Percentiles rank a stretch among this genome's conserved stretches.
These are phyloP conservation scores for Meripilus lineatus DNA, from an alignment of 1,284 basidiomycete species.

Conservation along the genomic window DNA sequence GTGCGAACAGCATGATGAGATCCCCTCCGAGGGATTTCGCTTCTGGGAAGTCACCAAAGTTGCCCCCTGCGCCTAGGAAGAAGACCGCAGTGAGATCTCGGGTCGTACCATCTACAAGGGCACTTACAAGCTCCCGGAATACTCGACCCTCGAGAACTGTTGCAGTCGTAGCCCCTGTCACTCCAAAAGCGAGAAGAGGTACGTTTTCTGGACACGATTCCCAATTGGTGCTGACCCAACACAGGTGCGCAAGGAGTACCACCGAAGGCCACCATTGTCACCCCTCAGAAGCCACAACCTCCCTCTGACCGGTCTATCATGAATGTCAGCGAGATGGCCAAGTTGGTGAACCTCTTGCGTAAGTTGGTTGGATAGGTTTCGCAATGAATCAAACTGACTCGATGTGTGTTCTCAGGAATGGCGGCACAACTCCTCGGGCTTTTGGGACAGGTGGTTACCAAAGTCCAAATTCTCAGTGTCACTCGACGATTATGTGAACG, in stretches of 20 bases:
- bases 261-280: conserved; percentile 17
- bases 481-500: conserved; percentile 25
- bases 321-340: conserved; percentile 45
- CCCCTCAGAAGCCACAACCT: conserved; percentile 21
- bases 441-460: conserved; percentile 39
- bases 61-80: conserved; percentile 19
- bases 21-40: too few species aligned
- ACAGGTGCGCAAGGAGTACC: neutral
- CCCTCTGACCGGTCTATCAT: too few species aligned
- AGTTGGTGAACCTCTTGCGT: conserved; percentile 49
- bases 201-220: conserved; percentile 6
- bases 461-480: conserved; percentile 35
- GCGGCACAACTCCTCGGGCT: conserved; percentile 66
- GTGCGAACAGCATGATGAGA: too few species aligned
- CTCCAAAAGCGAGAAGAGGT: conserved; percentile 30
- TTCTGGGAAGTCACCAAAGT: too few species aligned
- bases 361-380: conserved; percentile 16
- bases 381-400: conserved; percentile 1
- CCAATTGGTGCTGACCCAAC: neutral
- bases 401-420: conserved; percentile 40
- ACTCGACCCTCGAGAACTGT: conserved; percentile 5
- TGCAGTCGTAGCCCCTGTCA: conserved; percentile 16
- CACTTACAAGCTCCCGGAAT: conserved; percentile 8
- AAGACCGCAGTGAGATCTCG: conserved; percentile 20
- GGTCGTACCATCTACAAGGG: conserved; percentile 5